Conservation (phyloP, 78 protist genomes). For the Monosiga brevicollis region DNA sequence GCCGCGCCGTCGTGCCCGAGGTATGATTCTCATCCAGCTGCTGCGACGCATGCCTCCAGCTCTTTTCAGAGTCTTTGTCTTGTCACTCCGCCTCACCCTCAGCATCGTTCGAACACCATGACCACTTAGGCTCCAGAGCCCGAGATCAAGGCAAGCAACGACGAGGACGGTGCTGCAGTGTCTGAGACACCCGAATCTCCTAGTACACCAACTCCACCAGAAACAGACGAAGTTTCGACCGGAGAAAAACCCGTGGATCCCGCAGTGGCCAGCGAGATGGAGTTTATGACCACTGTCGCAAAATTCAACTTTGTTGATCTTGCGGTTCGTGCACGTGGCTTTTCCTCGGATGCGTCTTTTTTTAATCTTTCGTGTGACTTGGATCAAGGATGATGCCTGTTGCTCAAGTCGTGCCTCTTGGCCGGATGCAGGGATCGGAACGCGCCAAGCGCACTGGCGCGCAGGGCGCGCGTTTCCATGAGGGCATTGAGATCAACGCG, state of each 20-base stretch:
- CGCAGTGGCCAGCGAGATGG: not conserved
- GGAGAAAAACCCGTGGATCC: too few species aligned
- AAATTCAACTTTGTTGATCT: constrained; percentile 62
- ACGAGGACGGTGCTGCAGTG: too few species aligned
- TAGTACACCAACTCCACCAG: too few species aligned
- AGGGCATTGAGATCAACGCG: constrained; percentile 57
- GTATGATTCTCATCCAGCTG: too few species aligned
- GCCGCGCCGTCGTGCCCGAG: too few species aligned
- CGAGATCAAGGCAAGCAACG: not conserved
- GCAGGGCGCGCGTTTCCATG: constrained; percentile 28
- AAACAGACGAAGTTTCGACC: too few species aligned
- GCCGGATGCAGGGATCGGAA: not conserved
- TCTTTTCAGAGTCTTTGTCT: too few species aligned
- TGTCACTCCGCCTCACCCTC: too few species aligned
- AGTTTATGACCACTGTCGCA: not conserved
- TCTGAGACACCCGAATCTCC: too few species aligned
- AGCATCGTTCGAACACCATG: too few species aligned
- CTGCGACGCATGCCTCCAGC: too few species aligned
- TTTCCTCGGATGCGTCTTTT: not conserved
- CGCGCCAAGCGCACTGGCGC: constrained; percentile 17
- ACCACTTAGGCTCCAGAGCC: too few species aligned
- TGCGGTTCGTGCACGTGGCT: constrained; percentile 32
- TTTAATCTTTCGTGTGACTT: not conserved
- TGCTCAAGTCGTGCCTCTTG: not conserved
- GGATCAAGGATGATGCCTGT: not conserved